phyloP scores from a whole-genome alignment of 163 green algal genomes.

The Prototheca cutis region DNA sequence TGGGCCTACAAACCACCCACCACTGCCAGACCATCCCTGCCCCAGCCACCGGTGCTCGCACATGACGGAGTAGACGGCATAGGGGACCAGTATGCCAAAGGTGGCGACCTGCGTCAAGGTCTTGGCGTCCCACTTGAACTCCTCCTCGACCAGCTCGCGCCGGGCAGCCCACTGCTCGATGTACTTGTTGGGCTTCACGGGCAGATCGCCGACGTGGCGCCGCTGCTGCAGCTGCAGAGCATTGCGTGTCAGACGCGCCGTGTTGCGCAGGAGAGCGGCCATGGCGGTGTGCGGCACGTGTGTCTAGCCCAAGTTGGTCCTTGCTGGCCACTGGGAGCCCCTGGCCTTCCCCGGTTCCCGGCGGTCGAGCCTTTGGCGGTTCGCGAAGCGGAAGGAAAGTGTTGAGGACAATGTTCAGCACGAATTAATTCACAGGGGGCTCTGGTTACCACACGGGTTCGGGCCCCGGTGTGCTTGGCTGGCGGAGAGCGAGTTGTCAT shows the following conservation, averaged over 20 bases:
- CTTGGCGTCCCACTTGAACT: constrained; percentile 43
- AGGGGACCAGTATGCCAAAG: constrained; percentile 23
- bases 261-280: not conserved
- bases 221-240: constrained; percentile 12
- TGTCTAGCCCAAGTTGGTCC: no score
- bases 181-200: constrained; percentile 51
- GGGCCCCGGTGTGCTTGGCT: no score
- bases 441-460: no score
- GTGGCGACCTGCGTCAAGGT: constrained; percentile 31
- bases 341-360: no score
- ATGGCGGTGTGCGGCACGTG: no score
- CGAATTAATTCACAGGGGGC: no score
- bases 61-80: constrained; percentile 26
- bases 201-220: constrained; percentile 28
- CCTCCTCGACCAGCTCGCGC: constrained; percentile 46
- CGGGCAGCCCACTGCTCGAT: constrained; percentile 40
- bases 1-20: no score
- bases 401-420: no score
- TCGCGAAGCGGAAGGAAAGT: no score
- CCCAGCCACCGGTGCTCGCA: constrained; percentile 1
- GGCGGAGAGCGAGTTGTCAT: no score
- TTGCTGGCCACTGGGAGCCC: no score
- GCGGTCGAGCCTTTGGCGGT: no score
- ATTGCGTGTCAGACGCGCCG: not conserved
- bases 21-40: not conserved